Base-by-base conservation (phyloP, 2,329 filamentous ascomycete genomes). In the Metarhizium sp. region DNA sequence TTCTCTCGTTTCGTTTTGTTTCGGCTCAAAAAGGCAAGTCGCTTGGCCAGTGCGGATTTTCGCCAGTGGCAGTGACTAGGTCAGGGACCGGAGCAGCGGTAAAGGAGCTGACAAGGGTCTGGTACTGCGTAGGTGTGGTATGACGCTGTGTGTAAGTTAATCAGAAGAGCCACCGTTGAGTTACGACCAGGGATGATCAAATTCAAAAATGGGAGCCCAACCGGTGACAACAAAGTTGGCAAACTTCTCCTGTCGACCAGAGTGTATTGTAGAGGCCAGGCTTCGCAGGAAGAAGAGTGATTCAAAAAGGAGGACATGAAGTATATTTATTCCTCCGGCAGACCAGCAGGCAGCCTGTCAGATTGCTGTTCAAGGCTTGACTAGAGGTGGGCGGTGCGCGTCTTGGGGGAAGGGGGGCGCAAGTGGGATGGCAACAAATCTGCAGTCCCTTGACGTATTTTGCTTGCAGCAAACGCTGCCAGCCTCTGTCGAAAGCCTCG, bases 301-400 rank as follows among this genome's bases (percentile, higher is more conserved):
- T 13, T 6, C 25, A 14, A 40, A 46, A 29, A 36, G 42, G 45
- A 53, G 52, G 52, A 49, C 29, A n/a, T 48, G n/a, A 34, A 40
- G 47, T 48, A 48, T 48, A 53, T 53, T 40, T 53, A 48, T 48
- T 20, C 13, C 16, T 38, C 20, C 40, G 34, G 34, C 34, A 54
- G 46, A 40, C 20, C 30, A 45, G 34, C 34, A 54, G 52, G 52
- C 45, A 54, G 46, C 47, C 45, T 18, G 53, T 25, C 53, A 54
- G 47, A 38, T 51, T 46, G 53, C 3, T 4, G 53, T 29, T 36
- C 45, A 5, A 14, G 30, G 18, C 11, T 43, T 36, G 14, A 8
- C 10, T 43, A 11, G 29, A n/a, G 53, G 53, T 51, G 48, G 48
- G 53, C 48, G 47, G 48, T 4, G 10, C 48, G 53, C 30, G 48